Percentiles rank a stretch among this genome's conserved stretches.
Evolutionary conservation across 1,284 basidiomycete genomes (phyloP).

Genomic region (Ustilago sp.): DNA sequence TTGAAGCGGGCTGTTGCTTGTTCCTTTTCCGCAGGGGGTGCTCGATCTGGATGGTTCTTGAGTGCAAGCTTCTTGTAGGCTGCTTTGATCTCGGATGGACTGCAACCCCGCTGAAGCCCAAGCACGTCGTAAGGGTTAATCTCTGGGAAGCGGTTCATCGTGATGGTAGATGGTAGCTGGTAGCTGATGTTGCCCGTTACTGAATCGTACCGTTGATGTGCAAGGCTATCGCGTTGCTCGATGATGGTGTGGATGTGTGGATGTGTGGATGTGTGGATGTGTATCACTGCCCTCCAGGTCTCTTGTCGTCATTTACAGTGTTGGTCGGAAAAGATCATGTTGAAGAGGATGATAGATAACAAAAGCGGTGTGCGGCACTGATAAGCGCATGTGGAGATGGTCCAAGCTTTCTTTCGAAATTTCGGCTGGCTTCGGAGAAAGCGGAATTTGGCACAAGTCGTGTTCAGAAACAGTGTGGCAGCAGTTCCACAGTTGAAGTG

Average conservation of each 20-base stretch:
- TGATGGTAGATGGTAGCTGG: background rate
- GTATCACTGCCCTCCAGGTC: conserved; percentile 11
- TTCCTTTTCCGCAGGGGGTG: conserved; percentile 53
- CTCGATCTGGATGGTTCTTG: conserved; percentile 63
- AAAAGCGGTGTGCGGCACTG: background rate
- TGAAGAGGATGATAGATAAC: background rate
- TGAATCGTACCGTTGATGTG: background rate
- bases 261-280: background rate
- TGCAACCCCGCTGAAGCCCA: conserved; percentile 50
- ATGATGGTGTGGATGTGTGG: background rate
- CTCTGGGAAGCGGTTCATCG: conserved; percentile 41
- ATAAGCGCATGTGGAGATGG: conserved; percentile 19
- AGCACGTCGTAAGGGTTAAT: conserved; percentile 60
- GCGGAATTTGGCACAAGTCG: conserved; percentile 4
- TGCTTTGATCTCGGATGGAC: conserved; percentile 49
- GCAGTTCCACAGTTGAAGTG: too few relatives aligned
- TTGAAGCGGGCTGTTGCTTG: conserved; percentile 62
- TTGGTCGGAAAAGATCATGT: background rate
- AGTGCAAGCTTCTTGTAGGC: conserved; percentile 65
- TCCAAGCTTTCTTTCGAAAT: conserved; percentile 22
- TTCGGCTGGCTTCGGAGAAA: conserved; percentile 9
- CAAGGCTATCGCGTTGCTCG: background rate
- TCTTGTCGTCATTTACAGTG: conserved; percentile 1
- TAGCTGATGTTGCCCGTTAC: background rate
- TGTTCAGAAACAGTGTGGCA: background rate